Evolutionary conservation across 257 asterid genomes (phyloP), one percentile per base, ranked within the genome.

Genomic region (Solanum appendiculatum): DNA sequence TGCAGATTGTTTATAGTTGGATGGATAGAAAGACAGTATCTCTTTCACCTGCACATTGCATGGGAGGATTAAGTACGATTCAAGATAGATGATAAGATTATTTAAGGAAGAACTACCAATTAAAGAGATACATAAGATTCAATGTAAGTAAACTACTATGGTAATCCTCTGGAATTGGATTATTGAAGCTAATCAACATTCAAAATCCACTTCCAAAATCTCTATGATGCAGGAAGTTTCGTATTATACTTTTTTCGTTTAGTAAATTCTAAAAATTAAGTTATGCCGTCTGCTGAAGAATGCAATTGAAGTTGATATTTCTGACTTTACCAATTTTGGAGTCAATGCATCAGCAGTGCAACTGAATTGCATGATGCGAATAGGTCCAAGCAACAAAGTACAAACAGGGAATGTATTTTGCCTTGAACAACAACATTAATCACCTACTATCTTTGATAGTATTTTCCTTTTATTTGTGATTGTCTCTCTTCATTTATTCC

Each of bases 1-100:
- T 20, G 97, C 99, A 82, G 99, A 97, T 93, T 92, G 98, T 93
- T 97, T 97, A 85, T 96, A 97, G 90, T 96, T 97, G 89, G 98
- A 89, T 58, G 99, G 99, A 86, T 97, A 97, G 92, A 95, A 94
- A 84, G 99, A 93, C 34, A 97, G 3, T 86, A 97, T 96, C 90
- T 97, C 99, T 86, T 91, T 93, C 89, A 87, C 99, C 99, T 96
- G 90, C 63, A 85, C 69, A 90, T 87, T 86, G 83, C 68, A 80
- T 31, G 7, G 25, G 40, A 27, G 63, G 84, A 46, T 46, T 44
- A 46, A 80, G 64, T 29, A 27, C 20, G 60, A 48, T 44, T 78
- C 21, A 80, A 46, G 66, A 80, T 46, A 80, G 64, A 80, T 10
- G 39, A 20, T 27, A 80, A 46, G 66, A n/a, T n/a, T n/a, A n/a